Conservation (phyloP, 805 yeast genomes). For the Yarrowia osloensis region DNA sequence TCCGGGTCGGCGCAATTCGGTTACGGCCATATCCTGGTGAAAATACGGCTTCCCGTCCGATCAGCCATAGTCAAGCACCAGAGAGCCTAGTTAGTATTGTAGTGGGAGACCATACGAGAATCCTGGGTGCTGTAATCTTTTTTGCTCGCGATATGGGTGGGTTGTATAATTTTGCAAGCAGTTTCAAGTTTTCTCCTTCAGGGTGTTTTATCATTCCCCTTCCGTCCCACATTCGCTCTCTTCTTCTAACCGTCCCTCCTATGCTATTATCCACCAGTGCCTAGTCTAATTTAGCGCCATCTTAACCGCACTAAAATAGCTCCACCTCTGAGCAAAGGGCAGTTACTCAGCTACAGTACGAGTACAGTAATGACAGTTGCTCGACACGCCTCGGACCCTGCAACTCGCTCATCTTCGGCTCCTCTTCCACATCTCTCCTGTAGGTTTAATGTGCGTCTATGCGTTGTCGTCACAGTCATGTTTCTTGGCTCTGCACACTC, state of each 20-base stretch:
- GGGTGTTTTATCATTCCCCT: too few species aligned
- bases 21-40: constrained; percentile 31
- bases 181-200: too few species aligned
- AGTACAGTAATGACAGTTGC: neutral
- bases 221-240: too few species aligned
- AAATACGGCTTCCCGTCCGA: constrained; percentile 31
- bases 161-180: neutral
- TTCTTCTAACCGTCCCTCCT: too few species aligned
- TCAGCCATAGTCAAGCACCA: constrained; percentile 31
- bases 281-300: neutral
- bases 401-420: neutral
- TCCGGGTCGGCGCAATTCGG: constrained; percentile 30
- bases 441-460: neutral
- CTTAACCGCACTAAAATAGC: neutral
- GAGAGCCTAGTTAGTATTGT: constrained; percentile 31
- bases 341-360: neutral
- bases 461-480: too few species aligned
- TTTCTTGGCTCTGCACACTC: neutral
- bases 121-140: constrained; percentile 30
- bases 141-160: neutral
- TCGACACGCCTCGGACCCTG: neutral
- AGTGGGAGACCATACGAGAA: constrained; percentile 31
- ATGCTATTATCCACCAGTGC: too few species aligned
- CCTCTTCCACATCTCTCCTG: neutral
- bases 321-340: neutral